These are phyloP conservation scores for Dovyalis caffra DNA, from an alignment of 345 rosid species.

Conservation along the genomic window DNA sequence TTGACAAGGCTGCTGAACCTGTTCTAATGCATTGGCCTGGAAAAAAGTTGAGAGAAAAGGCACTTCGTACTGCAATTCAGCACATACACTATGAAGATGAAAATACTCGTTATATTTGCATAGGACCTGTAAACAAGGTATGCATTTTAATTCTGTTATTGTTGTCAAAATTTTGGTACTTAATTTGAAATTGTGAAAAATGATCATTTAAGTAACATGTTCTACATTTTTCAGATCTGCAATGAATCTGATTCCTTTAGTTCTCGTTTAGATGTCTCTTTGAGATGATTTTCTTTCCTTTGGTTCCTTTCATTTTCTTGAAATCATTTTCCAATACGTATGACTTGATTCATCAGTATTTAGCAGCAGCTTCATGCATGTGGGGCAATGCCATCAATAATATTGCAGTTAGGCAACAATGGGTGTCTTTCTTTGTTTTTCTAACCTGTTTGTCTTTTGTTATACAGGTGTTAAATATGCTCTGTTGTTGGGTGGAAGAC, in stretches of 20 bases:
- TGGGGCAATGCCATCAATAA: background rate
- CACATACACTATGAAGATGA: constrained; percentile 95
- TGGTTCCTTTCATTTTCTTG: background rate
- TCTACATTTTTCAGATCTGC: background rate
- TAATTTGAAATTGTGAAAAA: background rate
- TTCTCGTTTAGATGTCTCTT: constrained; percentile 7
- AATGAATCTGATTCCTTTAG: background rate
- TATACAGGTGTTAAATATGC: constrained; percentile 83
- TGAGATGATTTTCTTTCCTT: background rate
- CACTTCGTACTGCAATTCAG: constrained; percentile 54
- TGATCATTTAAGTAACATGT: background rate
- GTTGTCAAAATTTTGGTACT: background rate
- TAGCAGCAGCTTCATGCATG: background rate
- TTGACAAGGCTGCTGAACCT: constrained; percentile 72
- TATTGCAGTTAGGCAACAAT: background rate
- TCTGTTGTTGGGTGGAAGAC: constrained; percentile 98
- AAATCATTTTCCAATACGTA: background rate
- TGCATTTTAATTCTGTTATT: constrained; percentile 17
- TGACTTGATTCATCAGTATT: constrained; percentile 2
- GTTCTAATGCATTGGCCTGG: constrained; percentile 87
- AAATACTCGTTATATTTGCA: constrained; percentile 87
- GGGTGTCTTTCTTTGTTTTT: background rate
- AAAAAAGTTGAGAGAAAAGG: constrained; percentile 83
- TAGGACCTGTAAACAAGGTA: constrained; percentile 98
- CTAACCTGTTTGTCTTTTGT: constrained; percentile 8